Evolutionary conservation across 2,329 filamentous ascomycete genomes (phyloP), one percentile per base, ranked within the genome.

Genomic region (Cladophialophora exuberans): DNA sequence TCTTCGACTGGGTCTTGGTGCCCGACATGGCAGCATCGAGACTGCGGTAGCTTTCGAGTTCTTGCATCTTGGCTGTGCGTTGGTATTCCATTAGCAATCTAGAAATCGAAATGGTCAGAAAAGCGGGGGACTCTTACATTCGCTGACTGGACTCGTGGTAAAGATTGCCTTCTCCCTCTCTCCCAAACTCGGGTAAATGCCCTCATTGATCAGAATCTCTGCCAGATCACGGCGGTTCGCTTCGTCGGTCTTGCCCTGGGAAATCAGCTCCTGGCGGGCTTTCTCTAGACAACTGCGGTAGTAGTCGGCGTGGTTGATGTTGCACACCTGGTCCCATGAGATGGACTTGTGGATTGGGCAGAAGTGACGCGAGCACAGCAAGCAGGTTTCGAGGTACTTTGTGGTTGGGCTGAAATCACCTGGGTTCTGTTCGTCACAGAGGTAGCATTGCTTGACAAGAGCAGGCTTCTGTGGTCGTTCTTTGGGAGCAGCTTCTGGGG

Each of bases 131-230:
- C 15, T 56, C 59, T 56, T 46, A 64, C 62, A 44, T 28, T 58
- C 52, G 20, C 51, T 61, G 33, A 65, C 61, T 3, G 62, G 62
- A 30, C 61, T 65, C 30, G 61, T 62, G 11, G 54, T 54, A 50
- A 65, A 65, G 35, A 65, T 63, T 15, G 60, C 59, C 60, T 65
- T 65, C 57, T 65, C 62, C 53, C 62, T 47, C 56, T 65, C 62
- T 6, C 62, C 62, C 26, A 65, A 33, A 35, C 62, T 65, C 11
- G 62, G 62, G 25, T 55, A 65, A 10, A 65, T 59, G 15, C 62
- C 62, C 41, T 62, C 59, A 20, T 57, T 53, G 52, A 61, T 58
- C 49, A 65, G 38, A 33, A 60, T 15, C 36, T 65, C 61, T 25
- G 60, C 61, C 3, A 63, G 36, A 6, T 41, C 42, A n/a, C 58